Evolutionary conservation across 352 stramenopile genomes (phyloP).

Genomic region (Pythium brassicae): DNA sequence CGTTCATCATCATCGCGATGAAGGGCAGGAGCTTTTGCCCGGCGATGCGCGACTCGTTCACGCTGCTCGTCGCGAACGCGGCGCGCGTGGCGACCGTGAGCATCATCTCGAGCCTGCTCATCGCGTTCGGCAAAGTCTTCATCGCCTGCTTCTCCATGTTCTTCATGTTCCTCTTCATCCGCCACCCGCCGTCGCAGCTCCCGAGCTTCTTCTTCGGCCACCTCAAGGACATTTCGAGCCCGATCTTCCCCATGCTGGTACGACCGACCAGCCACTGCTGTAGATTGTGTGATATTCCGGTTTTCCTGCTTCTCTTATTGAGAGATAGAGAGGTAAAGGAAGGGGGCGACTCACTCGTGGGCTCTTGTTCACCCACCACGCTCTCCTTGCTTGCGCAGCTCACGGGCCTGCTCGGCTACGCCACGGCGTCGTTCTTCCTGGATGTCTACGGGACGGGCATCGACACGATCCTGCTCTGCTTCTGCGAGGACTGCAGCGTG

Average conservation of each 20-base stretch:
- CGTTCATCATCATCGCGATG: slow-evolving; percentile 89
- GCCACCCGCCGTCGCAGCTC: slow-evolving; percentile 41
- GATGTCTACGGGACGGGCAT: slow-evolving; percentile 80
- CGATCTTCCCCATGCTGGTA: slow-evolving; percentile 77
- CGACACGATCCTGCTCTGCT: slow-evolving; percentile 85
- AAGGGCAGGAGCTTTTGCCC: slow-evolving; percentile 84
- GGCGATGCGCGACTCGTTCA: slow-evolving; percentile 93
- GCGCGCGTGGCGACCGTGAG: slow-evolving; percentile 84
- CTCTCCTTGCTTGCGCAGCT: slow-evolving; percentile 18
- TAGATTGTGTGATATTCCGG: not conserved
- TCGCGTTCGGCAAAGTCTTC: slow-evolving; percentile 86
- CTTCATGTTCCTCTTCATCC: slow-evolving; percentile 83
- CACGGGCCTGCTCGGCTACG: slow-evolving; percentile 64
- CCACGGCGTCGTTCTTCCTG: slow-evolving; percentile 73
- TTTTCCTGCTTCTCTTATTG: not conserved
- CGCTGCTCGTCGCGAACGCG: slow-evolving; percentile 94
- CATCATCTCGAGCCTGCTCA: slow-evolving; percentile 79
- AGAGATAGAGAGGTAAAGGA: not conserved
- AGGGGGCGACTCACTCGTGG: too few species aligned
- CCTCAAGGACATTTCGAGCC: slow-evolving; percentile 53
- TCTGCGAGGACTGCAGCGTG: slow-evolving; percentile 82
- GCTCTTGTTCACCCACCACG: too few species aligned
- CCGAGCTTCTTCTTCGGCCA: slow-evolving; percentile 76
- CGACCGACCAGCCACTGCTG: slow-evolving; percentile 3
- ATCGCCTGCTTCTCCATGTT: slow-evolving; percentile 68